Percentiles rank a stretch among this genome's conserved stretches.
Conservation (phyloP, 768 basidiomycete species). For the Collybia nuda region DNA sequence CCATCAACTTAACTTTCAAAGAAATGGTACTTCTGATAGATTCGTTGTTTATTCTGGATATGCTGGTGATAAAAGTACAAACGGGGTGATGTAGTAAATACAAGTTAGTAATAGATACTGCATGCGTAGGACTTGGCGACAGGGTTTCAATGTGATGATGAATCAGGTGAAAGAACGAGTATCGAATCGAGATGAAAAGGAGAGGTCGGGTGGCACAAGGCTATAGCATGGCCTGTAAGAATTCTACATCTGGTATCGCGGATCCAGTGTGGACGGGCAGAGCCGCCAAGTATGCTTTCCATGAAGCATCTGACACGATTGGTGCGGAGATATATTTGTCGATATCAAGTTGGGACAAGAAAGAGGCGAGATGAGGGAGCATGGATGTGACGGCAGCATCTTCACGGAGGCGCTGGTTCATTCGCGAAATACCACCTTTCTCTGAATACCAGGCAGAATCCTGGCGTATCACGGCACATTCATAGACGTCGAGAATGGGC, state of each 20-base stretch:
- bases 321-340: slow-evolving; percentile 52
- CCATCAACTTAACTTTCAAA: neutral
- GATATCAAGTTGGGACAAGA: slow-evolving; percentile 44
- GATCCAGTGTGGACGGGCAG: slow-evolving; percentile 44
- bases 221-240: slow-evolving; percentile 44
- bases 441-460: slow-evolving; percentile 65
- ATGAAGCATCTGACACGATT: slow-evolving; percentile 48
- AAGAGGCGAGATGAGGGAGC: slow-evolving; percentile 39
- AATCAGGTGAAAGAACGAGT: too few species aligned
- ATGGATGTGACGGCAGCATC: slow-evolving; percentile 44
- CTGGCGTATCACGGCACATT: slow-evolving; percentile 47
- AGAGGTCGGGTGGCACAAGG: neutral
- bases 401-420: slow-evolving; percentile 46
- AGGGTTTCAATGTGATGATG: too few species aligned
- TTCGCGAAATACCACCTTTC: slow-evolving; percentile 45
- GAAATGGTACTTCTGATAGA: slow-evolving; percentile 6
- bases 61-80: too few species aligned
- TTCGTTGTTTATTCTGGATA: neutral
- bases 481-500: slow-evolving; percentile 56
- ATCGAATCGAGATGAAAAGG: too few species aligned
- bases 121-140: too few species aligned
- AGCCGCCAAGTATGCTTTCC: slow-evolving; percentile 43
- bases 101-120: slow-evolving; percentile 9
- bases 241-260: slow-evolving; percentile 33
- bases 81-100: too few species aligned